Evolutionary conservation across 331 rosid genomes (phyloP), one percentile per base, ranked within the genome.

Genomic region (Telfairia occidentalis): DNA sequence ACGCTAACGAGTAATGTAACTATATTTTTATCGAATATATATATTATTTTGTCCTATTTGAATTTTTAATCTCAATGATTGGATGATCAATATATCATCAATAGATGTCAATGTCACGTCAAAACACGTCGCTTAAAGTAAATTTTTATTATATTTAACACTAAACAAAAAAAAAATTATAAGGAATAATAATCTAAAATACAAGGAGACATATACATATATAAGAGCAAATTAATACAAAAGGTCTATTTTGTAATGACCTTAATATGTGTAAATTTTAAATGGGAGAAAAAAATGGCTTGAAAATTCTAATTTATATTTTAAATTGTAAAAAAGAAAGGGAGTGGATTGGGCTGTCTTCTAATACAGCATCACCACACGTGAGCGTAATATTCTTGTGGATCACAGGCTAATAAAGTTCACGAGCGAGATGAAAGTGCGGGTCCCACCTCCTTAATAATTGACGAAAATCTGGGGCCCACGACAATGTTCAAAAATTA

Each of bases 361-460:
- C 30, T 65, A 65, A 65, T 12, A 10, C 32, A 40, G 50, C 72
- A 65, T 65, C 72, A 65, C 72, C 72, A 65, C 50, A 65, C 72
- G 72, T 65, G 72, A 65, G 72, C 34, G 26, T 19, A 38, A 65
- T 65, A 65, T 65, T 65, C 72, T 46, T 65, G 50, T 65, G 72
- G n/a, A 65, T 65, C 72, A 21, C 72, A 65, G 72, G 26, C 72
- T 65, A 65, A 9, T 21, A 65, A 65, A 65, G 72, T 65, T 65
- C 72, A 65, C 72, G 72, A 65, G 72, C 50, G 29, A 64, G 48
- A 9, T 37, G 72, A 38, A 37, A 40, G 19, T 2, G 73, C 2
- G 53, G 73, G 53, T 21, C 73, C 53, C 73, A 24, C 73, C 0
- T 0, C 21, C 50, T 0, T 5, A 67, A 67, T 67, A 21, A 67